Evolutionary conservation across 177 flowering plant species (phyloP).

Genomic region (Vitis hybrid): DNA sequence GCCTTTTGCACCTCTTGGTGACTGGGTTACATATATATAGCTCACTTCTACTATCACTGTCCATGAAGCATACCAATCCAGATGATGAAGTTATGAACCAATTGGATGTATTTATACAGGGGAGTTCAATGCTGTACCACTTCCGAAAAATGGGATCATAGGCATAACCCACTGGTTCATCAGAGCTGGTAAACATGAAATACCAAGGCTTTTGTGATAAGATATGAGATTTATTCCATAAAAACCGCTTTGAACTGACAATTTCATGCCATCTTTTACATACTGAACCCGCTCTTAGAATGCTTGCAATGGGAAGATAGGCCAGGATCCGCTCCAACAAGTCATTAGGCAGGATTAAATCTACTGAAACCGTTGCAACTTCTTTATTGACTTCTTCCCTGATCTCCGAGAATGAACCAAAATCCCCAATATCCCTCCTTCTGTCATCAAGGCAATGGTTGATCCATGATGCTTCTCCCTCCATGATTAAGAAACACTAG

Average conservation of each 20-base stretch:
- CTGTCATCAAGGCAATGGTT: constrained; percentile 31
- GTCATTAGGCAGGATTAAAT: constrained; percentile 77
- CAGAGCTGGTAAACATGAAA: constrained; percentile 73
- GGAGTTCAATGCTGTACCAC: constrained; percentile 84
- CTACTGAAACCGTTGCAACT: constrained; percentile 39
- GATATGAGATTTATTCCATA: constrained; percentile 54
- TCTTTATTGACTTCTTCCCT: constrained; percentile 47
- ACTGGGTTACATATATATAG: constrained; percentile 84
- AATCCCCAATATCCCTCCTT: constrained; percentile 26
- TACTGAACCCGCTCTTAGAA: constrained; percentile 79
- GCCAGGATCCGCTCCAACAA: constrained; percentile 76
- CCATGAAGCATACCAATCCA: constrained; percentile 89
- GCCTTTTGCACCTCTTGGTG: constrained; percentile 45
- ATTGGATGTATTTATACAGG: constrained; percentile 57
- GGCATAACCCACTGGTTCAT: constrained; percentile 77
- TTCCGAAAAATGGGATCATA: constrained; percentile 80
- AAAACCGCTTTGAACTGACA: constrained; percentile 60
- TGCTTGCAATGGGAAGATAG: constrained; percentile 74
- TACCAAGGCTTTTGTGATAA: constrained; percentile 83
- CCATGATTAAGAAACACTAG: constrained; percentile 33
- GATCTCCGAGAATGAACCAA: constrained; percentile 40
- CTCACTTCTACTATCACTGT: constrained; percentile 58
- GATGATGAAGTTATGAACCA: constrained; percentile 74
- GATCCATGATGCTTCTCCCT: constrained; percentile 66
- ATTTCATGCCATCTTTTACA: constrained; percentile 92